Evolutionary conservation across 768 basidiomycete genomes (phyloP), one percentile per base, ranked within the genome.

Genomic region (Termitomyces sp.): DNA sequence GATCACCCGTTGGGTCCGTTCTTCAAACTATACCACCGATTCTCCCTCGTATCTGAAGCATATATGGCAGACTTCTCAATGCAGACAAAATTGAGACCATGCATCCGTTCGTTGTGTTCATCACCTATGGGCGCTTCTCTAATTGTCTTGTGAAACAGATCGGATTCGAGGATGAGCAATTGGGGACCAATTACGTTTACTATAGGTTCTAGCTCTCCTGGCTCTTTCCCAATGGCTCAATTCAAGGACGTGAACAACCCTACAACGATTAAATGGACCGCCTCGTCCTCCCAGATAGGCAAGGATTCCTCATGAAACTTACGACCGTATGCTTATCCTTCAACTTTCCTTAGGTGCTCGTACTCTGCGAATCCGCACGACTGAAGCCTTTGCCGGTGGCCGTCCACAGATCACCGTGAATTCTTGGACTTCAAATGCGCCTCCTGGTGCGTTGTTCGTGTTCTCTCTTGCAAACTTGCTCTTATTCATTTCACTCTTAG

Each of bases 221-320:
- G 69, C 16, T 68, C 71, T n/a, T 79, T 77, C 71, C 80, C 80
- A 1, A 80, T 81, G 79, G 78, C 78, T n/a, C 74, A 75, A 58
- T 80, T 78, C 68, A 75, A 75, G 63, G 68, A 53, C 4, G 75
- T 78, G 32, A 78, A 77, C 58, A 74, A 73, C 61, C 76, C 76
- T 0, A 77, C 76, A 9, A 78, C 77, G 6, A 72, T 78, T 43
- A 69, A 64, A 55, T 77, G 74, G 74, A 74, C 70, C 7, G 72
- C 74, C 10, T 68, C 73, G 4, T 75, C 77, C 2, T 73, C 74
- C 18, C 77, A 79, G 61, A 78, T 74, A 30, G 75, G 74, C 73
- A 54, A 30, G 63, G 30, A 42, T 33, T 4, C 26, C 13, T 32
- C 16, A 16, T 7, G 9, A 16, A 4, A 40, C 26, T 26, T 18